phyloP scores from a whole-genome alignment of 441 rosid species.

The Pelargonium citronellum region DNA sequence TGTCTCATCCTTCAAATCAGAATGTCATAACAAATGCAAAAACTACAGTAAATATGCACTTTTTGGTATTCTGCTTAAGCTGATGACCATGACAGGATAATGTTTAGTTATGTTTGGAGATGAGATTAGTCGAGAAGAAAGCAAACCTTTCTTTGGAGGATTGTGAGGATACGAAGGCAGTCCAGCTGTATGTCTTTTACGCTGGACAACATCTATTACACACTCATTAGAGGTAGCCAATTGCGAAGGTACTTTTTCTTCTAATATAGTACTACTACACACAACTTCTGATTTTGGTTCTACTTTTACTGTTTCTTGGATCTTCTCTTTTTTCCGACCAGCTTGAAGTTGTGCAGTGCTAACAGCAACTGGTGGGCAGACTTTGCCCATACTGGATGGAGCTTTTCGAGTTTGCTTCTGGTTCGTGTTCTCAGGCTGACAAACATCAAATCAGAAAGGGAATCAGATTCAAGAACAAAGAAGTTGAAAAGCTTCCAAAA shows the following conservation, averaged over 20 bases:
- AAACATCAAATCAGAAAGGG: slow-evolving; percentile 8
- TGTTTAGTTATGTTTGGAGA: not conserved
- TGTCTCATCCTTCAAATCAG: slow-evolving; percentile 11
- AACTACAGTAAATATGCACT: not conserved
- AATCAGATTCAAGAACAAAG: slow-evolving; percentile 11
- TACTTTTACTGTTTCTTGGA: slow-evolving; percentile 16
- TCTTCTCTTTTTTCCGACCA: slow-evolving; percentile 20
- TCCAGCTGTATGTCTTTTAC: slow-evolving; percentile 23
- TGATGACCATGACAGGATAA: not conserved
- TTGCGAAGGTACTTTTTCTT: slow-evolving; percentile 25
- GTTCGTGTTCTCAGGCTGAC: slow-evolving; percentile 41
- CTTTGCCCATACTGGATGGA: slow-evolving; percentile 29
- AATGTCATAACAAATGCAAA: not conserved
- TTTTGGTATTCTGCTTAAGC: not conserved
- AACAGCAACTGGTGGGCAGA: slow-evolving; percentile 29
- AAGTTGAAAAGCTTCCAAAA: slow-evolving; percentile 9
- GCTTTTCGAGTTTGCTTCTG: slow-evolving; percentile 26
- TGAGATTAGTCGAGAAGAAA: slow-evolving; percentile 3
- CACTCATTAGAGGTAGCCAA: slow-evolving; percentile 17
- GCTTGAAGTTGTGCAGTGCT: slow-evolving; percentile 27
- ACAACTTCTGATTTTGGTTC: slow-evolving; percentile 20
- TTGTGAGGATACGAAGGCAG: slow-evolving; percentile 21
- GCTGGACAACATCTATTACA: slow-evolving; percentile 15
- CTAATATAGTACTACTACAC: slow-evolving; percentile 17
- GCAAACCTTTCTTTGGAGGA: slow-evolving; percentile 33